A percentile compares a stretch with the other conserved stretches of the same genome.
These are phyloP conservation scores for Saccharomycopsis sp. DNA, from an alignment of 805 yeast species.

Conservation along the genomic window DNA sequence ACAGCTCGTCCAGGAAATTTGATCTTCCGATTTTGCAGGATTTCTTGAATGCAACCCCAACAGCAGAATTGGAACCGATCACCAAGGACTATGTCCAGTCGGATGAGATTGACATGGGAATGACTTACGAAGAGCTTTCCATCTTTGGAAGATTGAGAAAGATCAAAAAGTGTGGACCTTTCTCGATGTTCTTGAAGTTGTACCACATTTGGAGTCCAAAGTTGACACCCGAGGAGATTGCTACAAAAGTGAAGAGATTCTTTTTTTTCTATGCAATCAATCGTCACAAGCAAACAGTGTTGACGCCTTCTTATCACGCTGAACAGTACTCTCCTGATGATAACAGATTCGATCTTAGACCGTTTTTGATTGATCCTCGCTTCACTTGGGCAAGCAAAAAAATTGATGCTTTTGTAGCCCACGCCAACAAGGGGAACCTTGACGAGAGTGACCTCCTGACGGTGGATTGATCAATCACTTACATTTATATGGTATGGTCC, in stretches of 20 bases:
- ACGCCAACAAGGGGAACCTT: neutral
- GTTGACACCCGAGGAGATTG: slow-evolving; percentile 74
- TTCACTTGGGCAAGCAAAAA: slow-evolving; percentile 85
- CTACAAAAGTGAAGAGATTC: slow-evolving; percentile 86
- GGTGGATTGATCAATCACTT: slow-evolving; percentile 6
- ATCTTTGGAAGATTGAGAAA: slow-evolving; percentile 86
- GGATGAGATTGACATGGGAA: slow-evolving; percentile 97
- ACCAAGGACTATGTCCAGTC: slow-evolving; percentile 88
- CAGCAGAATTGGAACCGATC: slow-evolving; percentile 96
- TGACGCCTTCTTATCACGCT: slow-evolving; percentile 96
- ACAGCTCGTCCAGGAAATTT: slow-evolving; percentile 62
- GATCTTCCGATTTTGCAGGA: slow-evolving; percentile 68
- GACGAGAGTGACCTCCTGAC: slow-evolving; percentile 10
- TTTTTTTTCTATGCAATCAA: slow-evolving; percentile 91
- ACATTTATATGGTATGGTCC: neutral
- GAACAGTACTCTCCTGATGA: slow-evolving; percentile 98
- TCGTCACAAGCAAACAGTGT: slow-evolving; percentile 95
- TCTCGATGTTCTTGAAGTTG: slow-evolving; percentile 83
- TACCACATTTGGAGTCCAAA: slow-evolving; percentile 89
- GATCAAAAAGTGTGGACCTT: slow-evolving; percentile 92
- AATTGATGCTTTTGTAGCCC: slow-evolving; percentile 63
- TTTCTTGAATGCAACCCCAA: slow-evolving; percentile 87
- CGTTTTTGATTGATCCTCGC: slow-evolving; percentile 85
- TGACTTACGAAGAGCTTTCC: slow-evolving; percentile 90
- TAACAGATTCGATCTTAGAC: slow-evolving; percentile 90